phyloP scores from a whole-genome alignment of 768 basidiomycete genomes.

The Peribolospora kevripleyi region DNA sequence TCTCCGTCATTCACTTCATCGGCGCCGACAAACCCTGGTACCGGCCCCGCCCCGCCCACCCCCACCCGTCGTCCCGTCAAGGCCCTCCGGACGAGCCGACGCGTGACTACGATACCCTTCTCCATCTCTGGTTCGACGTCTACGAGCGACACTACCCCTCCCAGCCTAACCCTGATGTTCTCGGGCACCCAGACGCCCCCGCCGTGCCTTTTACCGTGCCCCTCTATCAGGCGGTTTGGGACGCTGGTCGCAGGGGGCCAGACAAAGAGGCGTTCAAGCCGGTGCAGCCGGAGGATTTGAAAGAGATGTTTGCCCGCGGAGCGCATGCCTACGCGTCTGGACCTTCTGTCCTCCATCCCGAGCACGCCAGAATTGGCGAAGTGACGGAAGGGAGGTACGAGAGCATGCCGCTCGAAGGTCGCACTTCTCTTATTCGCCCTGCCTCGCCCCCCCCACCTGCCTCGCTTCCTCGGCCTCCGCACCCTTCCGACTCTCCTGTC shows the following conservation, averaged over 20 bases:
- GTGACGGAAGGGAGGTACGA: slow-evolving; percentile 41
- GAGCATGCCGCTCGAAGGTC: slow-evolving; percentile 62
- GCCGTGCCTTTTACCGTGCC: slow-evolving; percentile 19
- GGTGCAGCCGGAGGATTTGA: neutral
- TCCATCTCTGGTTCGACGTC: slow-evolving; percentile 72
- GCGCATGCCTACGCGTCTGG: too few species aligned
- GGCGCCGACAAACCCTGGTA: slow-evolving; percentile 92
- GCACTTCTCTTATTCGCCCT: slow-evolving; percentile 15
- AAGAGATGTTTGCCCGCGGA: neutral
- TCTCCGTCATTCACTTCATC: slow-evolving; percentile 76
- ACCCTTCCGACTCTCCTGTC: neutral
- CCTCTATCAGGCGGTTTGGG: slow-evolving; percentile 54
- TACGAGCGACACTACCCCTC: slow-evolving; percentile 59
- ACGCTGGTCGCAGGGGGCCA: slow-evolving; percentile 17
- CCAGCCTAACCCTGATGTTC: slow-evolving; percentile 14
- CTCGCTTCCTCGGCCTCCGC: slow-evolving; percentile 5
- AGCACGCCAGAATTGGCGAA: neutral
- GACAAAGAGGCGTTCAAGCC: too few species aligned
- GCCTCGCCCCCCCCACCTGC: neutral
- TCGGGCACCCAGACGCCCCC: slow-evolving; percentile 1
- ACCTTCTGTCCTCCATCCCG: neutral
- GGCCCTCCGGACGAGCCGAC: slow-evolving; percentile 22
- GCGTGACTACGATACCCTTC: slow-evolving; percentile 55
- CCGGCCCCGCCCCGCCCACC: slow-evolving; percentile 6
- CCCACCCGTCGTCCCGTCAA: slow-evolving; percentile 5